Base-by-base conservation (phyloP, 768 basidiomycete species). In the Auricularia sp. region DNA sequence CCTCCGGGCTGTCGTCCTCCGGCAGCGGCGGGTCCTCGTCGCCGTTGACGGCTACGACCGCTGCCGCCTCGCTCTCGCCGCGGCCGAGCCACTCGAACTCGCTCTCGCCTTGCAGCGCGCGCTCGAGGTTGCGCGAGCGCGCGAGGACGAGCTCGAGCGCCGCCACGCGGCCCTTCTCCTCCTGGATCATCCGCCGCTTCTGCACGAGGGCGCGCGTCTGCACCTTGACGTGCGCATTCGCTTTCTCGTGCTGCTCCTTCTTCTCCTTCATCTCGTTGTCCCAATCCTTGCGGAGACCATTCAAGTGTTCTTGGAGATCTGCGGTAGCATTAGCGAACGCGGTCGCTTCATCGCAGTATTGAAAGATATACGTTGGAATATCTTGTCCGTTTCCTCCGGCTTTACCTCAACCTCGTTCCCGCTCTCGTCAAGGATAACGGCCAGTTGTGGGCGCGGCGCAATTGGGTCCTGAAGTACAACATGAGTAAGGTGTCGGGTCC, bases 171-270 rank as follows among this genome's bases (percentile, higher is more conserved):
- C 76, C 71, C 73, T 94, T 90, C 85, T 90, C 90, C 3, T 78
- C 69, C 68, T 88, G 84, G 44, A 96, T 87, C 69, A 92, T 89
- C 70, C 87, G 88, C 56, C 97, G 88, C 72, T 94, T 91, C 69
- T 94, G 91, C 0, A 94, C 88, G 24, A 99, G 85, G 69, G 93
- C 89, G 63, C 90, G 88, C 2, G 96, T 98, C 1, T 94, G 90
- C 13, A 88, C 88, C 34, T 90, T 88, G 11, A 99, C 84, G 68
- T 94, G 89, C 3, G 85, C 86, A 73, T 93, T 92, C 11, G 89
- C 93, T 18, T 89, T 84, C 66, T 93, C 92, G n/a, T 98, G 83
- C 21, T 83, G 80, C 68, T 93, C 92, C 75, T 94, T 88, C 73
- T 97, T 98, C 21, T 82, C 75, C 71, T 90, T 88, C 68, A 98